Evolutionary conservation across 2,329 filamentous ascomycete genomes (phyloP).

Genomic region (Chrysoporthe austroafricana): DNA sequence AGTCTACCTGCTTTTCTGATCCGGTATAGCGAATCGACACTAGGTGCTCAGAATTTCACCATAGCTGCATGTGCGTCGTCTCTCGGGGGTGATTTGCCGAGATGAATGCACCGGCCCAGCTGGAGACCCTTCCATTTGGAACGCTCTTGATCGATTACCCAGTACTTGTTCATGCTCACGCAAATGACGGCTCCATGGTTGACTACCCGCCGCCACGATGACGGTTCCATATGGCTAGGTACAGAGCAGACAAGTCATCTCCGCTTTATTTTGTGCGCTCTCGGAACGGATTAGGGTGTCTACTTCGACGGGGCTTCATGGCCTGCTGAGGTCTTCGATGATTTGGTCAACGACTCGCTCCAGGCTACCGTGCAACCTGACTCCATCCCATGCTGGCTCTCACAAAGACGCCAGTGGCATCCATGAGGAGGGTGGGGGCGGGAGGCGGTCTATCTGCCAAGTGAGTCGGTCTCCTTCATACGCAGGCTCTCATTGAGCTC

Average conservation of each 20-base stretch:
- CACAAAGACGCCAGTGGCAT: background rate
- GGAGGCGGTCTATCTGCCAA: background rate
- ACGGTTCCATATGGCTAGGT: background rate
- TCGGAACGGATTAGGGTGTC: too few relatives aligned
- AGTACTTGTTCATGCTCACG: background rate
- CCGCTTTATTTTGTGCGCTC: background rate
- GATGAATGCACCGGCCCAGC: constrained; percentile 1
- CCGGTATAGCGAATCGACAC: background rate
- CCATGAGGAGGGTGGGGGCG: background rate
- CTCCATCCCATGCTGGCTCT: background rate
- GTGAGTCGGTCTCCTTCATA: background rate
- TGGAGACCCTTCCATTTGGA: background rate
- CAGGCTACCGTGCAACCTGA: background rate
- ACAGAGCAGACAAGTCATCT: background rate
- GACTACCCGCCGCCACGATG: too few relatives aligned
- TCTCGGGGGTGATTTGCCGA: background rate
- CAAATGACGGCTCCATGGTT: too few relatives aligned
- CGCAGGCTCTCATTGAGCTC: background rate
- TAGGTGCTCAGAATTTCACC: background rate
- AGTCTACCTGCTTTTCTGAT: background rate
- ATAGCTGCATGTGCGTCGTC: background rate
- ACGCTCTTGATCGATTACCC: background rate
- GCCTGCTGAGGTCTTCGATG: too few relatives aligned
- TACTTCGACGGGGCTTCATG: too few relatives aligned
- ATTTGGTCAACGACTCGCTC: too few relatives aligned